phyloP scores from a whole-genome alignment of 2,329 filamentous ascomycete genomes.

The Fusarium keratoplasticum region DNA sequence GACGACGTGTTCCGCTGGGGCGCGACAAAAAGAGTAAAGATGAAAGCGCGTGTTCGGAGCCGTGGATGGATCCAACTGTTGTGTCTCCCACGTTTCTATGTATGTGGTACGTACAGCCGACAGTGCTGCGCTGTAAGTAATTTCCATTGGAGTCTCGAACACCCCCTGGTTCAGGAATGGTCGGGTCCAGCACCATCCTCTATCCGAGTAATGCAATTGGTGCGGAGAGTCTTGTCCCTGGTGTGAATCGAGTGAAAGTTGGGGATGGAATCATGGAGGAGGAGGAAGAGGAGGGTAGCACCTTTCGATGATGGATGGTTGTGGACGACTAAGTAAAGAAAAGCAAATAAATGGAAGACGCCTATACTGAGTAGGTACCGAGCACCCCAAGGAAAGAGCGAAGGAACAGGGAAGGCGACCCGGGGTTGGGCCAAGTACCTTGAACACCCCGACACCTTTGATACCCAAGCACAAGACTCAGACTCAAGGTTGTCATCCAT shows the following conservation, averaged over 20 bases:
- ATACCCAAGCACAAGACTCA: background rate
- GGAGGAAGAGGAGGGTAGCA: background rate
- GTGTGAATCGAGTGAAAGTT: conserved; percentile 2
- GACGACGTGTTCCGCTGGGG: background rate
- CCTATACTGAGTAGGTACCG: background rate
- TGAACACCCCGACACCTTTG: background rate
- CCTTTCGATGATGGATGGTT: background rate
- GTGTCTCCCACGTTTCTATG: conserved; percentile 2
- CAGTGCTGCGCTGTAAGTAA: background rate
- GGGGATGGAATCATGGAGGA: background rate
- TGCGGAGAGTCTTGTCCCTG: background rate
- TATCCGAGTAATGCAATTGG: conserved; percentile 5
- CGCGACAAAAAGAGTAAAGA: conserved; percentile 8
- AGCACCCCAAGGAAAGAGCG: background rate
- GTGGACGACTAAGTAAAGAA: background rate
- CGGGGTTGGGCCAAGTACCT: conserved; percentile 5
- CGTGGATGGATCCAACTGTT: conserved; percentile 10
- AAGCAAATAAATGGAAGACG: background rate
- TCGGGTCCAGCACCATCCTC: background rate
- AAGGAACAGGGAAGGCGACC: background rate
- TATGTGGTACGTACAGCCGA: background rate
- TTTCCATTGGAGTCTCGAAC: conserved; percentile 4
- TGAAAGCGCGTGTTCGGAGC: conserved; percentile 7
- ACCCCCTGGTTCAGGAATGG: background rate
- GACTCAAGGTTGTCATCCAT: background rate